Base-by-base conservation (phyloP, 2,329 filamentous ascomycete genomes). In the Fusarium sacchari region DNA sequence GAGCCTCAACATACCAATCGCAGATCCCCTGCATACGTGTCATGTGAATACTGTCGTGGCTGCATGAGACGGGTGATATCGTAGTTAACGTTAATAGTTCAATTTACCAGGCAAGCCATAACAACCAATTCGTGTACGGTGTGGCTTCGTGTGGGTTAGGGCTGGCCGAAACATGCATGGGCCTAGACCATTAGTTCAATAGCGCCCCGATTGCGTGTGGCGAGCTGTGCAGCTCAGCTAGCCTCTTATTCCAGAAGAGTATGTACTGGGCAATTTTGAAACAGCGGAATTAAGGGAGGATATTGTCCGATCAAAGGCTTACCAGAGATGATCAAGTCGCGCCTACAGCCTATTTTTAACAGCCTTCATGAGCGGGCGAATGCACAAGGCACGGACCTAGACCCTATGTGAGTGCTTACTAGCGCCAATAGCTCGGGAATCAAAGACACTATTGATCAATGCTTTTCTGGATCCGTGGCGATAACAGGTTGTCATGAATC, bases 161-260 rank as follows among this genome's bases (percentile, higher is more conserved):
- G 30, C 28, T 17, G 55, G 36, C 60, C 20, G 60, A 64, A 43
- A 61, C 60, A 49, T 28, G 30, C 55, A 61, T 32, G 13, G 43
- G 30, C 34, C 43, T 4, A 61, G 42, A 15, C 43, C 30, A 42
- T 26, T 20, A 37, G 47, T 24, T 37, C 15, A 5, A 26, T 39
- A 43, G 17, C 20, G 36, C 60, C 22, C 26, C 20, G 26, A 12
- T 17, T 26, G 7, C 5, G 6, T 28, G 49, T 56, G 59, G 49
- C 37, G 7, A 56, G 59, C 39, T 61, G 17, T 7, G 8, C 6
- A 15, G 2, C 18, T 64, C 55, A 64, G 55, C 60, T 37, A 61
- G 60, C 60, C 60, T 20, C 20, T 36, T 3, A 8, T 14, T 2
- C 11, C 6, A n/a, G n/a, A n/a, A n/a, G n/a, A n/a, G n/a, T n/a